Evolutionary conservation across 2,329 filamentous ascomycete genomes (phyloP).

Genomic region (Calonectria pseudoreteaudii): DNA sequence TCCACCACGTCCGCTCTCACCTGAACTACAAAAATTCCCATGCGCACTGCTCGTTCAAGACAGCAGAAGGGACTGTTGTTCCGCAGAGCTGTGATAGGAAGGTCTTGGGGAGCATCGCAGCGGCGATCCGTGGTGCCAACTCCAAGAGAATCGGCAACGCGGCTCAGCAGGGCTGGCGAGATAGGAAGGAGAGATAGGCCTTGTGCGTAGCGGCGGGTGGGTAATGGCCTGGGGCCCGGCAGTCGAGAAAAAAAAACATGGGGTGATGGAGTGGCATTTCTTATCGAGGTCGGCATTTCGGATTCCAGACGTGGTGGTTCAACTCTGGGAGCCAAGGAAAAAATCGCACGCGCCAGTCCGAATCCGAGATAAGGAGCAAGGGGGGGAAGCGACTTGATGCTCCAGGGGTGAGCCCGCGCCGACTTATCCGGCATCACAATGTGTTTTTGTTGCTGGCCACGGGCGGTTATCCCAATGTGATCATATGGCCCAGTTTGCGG

Average conservation of each 20-base stretch:
- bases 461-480: background rate
- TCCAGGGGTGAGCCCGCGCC: background rate
- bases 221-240: background rate
- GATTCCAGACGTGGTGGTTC: constrained; percentile 3
- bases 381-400: background rate
- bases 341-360: background rate
- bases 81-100: background rate
- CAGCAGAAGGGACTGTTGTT: background rate
- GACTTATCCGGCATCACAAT: background rate
- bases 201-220: background rate
- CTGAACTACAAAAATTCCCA: background rate
- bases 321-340: background rate
- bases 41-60: background rate
- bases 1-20: background rate
- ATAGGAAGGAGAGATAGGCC: background rate
- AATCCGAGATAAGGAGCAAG: background rate
- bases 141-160: background rate
- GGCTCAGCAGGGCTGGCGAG: background rate
- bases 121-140: background rate
- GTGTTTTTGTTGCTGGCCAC: background rate
- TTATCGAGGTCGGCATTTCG: constrained; percentile 4
- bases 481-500: background rate
- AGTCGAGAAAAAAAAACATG: background rate
- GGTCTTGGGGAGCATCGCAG: background rate
- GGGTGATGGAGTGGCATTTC: background rate